A percentile compares a stretch with the other conserved stretches of the same genome.
phyloP scores from a whole-genome alignment of 202 grass and related monocot species.

The Carex sylvatica region DNA sequence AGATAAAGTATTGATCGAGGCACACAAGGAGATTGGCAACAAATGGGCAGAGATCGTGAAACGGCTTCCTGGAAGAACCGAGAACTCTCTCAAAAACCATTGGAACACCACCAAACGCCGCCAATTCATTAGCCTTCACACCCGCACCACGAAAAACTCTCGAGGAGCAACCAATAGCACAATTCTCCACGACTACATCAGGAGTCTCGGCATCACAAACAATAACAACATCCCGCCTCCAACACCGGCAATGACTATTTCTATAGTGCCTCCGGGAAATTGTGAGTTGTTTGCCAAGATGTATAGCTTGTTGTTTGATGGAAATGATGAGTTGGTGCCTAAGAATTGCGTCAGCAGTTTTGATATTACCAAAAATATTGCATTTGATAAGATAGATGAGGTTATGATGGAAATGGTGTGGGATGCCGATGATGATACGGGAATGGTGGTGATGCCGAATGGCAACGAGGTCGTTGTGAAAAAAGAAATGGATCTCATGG shows the following conservation, averaged over 20 bases:
- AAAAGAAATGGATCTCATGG: conserved; percentile 57
- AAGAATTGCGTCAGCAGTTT: conserved; percentile 21
- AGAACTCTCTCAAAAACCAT: conserved; percentile 93
- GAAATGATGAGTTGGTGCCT: conserved; percentile 18
- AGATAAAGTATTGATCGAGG: conserved; percentile 74
- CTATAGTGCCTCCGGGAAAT: background rate
- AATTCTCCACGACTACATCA: conserved; percentile 83
- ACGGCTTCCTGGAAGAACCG: conserved; percentile 70
- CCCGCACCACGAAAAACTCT: conserved; percentile 32
- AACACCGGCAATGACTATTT: background rate
- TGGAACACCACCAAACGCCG: conserved; percentile 91
- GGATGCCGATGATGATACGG: conserved; percentile 16
- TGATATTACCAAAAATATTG: conserved; percentile 34
- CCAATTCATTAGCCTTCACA: conserved; percentile 48
- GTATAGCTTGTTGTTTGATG: conserved; percentile 43
- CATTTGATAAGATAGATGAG: conserved; percentile 55
- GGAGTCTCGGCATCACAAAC: conserved; percentile 45
- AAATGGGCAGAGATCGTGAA: conserved; percentile 94
- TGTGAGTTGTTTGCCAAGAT: conserved; percentile 38
- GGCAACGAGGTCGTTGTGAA: conserved; percentile 28
- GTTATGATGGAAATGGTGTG: conserved; percentile 42
- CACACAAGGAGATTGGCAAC: conserved; percentile 79
- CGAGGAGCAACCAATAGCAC: conserved; percentile 49
- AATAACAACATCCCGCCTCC: conserved; percentile 1
- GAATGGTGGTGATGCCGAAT: background rate